Evolutionary conservation across 1,139 yeast species (phyloP).

Genomic region (Geotrichum klebahnii): DNA sequence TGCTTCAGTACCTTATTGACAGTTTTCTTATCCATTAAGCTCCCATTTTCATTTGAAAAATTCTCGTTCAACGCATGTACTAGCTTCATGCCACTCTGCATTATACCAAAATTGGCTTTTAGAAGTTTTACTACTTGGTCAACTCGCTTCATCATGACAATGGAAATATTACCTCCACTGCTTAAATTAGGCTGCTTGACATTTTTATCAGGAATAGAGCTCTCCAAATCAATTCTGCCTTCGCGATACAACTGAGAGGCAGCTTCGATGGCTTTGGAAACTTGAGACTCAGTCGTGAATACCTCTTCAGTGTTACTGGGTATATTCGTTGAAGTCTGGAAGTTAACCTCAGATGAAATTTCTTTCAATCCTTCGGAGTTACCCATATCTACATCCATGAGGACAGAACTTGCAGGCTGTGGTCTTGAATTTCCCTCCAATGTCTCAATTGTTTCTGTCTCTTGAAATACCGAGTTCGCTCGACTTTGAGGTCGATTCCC

Average conservation of each 20-base stretch:
- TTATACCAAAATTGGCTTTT: conserved; percentile 36
- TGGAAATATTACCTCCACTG: conserved; percentile 8
- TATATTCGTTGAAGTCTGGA: too few species aligned
- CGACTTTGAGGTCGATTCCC: background rate
- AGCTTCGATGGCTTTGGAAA: conserved; percentile 11
- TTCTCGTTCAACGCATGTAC: conserved; percentile 29
- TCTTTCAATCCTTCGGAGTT: background rate
- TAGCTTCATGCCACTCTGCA: conserved; percentile 34
- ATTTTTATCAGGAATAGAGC: background rate
- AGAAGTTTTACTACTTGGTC: conserved; percentile 35
- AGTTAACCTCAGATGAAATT: too few species aligned
- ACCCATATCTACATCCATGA: background rate
- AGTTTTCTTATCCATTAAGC: conserved; percentile 38
- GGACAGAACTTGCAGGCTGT: too few species aligned
- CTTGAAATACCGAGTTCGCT: background rate
- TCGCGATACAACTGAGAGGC: background rate
- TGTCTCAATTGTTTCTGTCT: background rate
- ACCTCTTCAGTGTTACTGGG: background rate
- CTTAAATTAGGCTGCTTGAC: background rate
- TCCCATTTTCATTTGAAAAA: conserved; percentile 26
- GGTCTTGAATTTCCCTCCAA: too few species aligned
- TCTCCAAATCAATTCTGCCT: background rate
- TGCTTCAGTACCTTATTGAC: conserved; percentile 30
- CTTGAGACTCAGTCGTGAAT: conserved; percentile 2
- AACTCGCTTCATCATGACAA: conserved; percentile 32